phyloP scores from a whole-genome alignment of 78 protist genomes.

The slime mould (Dictyostelium discoideum) region DNA sequence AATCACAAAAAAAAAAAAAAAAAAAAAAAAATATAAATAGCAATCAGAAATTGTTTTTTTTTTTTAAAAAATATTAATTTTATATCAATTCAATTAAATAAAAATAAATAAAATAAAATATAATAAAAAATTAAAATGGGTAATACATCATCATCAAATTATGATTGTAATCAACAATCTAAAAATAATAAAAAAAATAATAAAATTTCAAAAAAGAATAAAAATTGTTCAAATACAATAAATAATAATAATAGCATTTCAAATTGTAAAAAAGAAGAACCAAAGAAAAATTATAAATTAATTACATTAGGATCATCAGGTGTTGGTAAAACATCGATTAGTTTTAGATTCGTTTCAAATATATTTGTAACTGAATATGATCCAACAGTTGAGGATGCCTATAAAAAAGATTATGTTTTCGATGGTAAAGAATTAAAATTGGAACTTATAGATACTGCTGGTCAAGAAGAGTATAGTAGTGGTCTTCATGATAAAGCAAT shows the following conservation, averaged over 20 bases:
- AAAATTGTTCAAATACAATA: background rate
- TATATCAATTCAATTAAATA: background rate
- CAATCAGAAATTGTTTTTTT: background rate
- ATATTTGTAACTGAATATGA: conserved; percentile 70
- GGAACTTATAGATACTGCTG: conserved; percentile 84
- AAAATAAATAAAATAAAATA: background rate
- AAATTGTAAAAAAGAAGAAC: background rate
- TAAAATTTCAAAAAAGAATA: background rate
- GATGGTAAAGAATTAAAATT: conserved; percentile 63
- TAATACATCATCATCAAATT: background rate
- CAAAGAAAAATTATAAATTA: conserved; percentile 43
- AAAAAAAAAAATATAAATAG: background rate
- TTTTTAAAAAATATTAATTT: background rate
- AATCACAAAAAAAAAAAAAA: background rate
- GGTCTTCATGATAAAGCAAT: conserved; percentile 75
- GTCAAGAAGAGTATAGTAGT: conserved; percentile 68
- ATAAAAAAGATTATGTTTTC: conserved; percentile 55
- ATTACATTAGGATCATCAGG: conserved; percentile 68
- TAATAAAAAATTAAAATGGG: background rate
- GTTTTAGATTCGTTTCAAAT: conserved; percentile 69
- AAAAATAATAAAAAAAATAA: background rate
- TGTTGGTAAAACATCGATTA: conserved; percentile 72
- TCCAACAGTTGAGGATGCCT: conserved; percentile 85
- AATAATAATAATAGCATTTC: background rate
- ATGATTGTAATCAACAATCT: background rate